These are phyloP conservation scores for Syzygium jambos DNA, from an alignment of 345 rosid genomes.

Conservation along the genomic window DNA sequence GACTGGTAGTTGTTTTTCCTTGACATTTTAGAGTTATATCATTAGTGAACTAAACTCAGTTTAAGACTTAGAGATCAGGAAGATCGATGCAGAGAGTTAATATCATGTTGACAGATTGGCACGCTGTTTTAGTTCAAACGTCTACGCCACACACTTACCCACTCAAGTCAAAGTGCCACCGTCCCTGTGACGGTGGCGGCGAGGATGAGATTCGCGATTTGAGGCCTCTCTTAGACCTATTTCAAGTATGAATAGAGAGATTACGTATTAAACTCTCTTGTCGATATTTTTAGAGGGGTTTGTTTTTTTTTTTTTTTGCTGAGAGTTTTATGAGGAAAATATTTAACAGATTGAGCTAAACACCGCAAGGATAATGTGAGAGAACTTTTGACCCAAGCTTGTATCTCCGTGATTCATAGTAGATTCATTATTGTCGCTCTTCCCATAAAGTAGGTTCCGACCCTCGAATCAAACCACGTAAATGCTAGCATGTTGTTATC, in stretches of 20 bases:
- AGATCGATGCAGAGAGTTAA: not conserved
- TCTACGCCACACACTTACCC: not conserved
- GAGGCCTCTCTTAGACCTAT: not conserved
- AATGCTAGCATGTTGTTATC: not conserved
- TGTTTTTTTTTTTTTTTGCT: no score
- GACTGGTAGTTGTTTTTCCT: not conserved
- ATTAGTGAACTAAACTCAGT: not conserved
- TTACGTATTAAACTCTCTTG: no score
- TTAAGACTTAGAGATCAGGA: not conserved
- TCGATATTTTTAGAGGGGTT: no score
- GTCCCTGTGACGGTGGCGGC: not conserved
- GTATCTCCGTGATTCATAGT: not conserved
- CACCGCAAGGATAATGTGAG: rapidly evolving
- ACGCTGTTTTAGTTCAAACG: not conserved
- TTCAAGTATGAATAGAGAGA: no score
- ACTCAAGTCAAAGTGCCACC: not conserved
- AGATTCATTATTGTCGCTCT: not conserved
- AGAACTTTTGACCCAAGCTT: not conserved
- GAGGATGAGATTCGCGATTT: not conserved
- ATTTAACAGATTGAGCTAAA: not conserved
- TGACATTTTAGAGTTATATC: not conserved
- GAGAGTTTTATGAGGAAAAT: not conserved
- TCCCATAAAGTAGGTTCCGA: not conserved
- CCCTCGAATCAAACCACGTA: not conserved
- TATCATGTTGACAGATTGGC: not conserved